Base-by-base conservation (phyloP, 495 filamentous ascomycete genomes). In the Penicillium ucsense region DNA sequence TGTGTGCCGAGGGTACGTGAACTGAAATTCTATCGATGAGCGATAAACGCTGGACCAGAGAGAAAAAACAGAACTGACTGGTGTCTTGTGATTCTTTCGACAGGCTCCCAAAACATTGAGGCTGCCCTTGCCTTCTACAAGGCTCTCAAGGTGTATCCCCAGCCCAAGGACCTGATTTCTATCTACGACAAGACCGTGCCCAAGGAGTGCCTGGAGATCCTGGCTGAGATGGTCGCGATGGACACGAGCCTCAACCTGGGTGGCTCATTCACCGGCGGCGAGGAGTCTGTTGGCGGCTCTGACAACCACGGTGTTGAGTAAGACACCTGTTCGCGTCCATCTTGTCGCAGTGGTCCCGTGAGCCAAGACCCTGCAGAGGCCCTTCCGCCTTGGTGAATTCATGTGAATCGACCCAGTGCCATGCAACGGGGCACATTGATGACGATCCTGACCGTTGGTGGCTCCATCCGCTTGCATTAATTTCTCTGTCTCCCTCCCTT, bases 141-240 rank as follows among this genome's bases (percentile, higher is more conserved):
- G 76, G 92, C 92, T 35, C 77, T 98, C 57, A 98, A 97, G 76
- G 92, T 98, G 34, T 98, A 98, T 69, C 92, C 92, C 6, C 83
- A 88, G 52, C 92, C 92, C 6, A 78, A 81, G 58, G 92, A 96
- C 59, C 75, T 98, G 47, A 95, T 98, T 64, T 76, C 73, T 48
- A 96, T 98, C 63, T 98, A 96, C 71, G 94, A 97, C 68, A 95
- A 95, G 79, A 96, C 91, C 38, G 90, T 95, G 27, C 80, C 88
- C 41, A 95, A 94, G 81, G 89, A 89, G 45, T 84, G 96, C 35
- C 78, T 98, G 41, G 92, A 97, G 63, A 79, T 97, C 45, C 82
- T 98, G 38, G 94, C 92, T 36, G 89, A 95, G 69, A 97, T 98
- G 89, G 91, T 97, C 61, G 94, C 92, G 34, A 78, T 86, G 59